Conservation (phyloP, 179 eudicot species). For the Heliamphora pulchella region DNA sequence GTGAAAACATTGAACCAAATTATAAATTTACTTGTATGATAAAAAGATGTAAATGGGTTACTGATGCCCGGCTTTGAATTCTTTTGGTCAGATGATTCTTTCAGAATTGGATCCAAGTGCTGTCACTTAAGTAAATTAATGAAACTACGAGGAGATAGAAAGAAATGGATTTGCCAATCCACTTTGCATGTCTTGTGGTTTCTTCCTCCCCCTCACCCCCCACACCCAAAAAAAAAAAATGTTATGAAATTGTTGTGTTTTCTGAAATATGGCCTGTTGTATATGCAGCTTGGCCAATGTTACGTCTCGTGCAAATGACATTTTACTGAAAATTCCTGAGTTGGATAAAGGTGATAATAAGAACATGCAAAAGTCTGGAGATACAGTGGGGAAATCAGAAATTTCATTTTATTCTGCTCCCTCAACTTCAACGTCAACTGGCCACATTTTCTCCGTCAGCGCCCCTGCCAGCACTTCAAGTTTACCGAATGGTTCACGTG, state of each 20-base stretch:
- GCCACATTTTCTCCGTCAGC: slow-evolving; percentile 20
- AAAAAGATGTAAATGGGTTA: too few relatives aligned
- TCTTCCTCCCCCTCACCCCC: neutral
- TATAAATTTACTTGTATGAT: too few relatives aligned
- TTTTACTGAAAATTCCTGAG: slow-evolving; percentile 17
- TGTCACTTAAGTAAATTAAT: neutral
- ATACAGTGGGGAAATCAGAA: slow-evolving; percentile 23
- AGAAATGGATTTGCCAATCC: neutral
- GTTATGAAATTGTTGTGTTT: neutral
- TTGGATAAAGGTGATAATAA: slow-evolving; percentile 22
- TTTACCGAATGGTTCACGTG: slow-evolving; percentile 30
- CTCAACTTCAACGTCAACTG: slow-evolving; percentile 22
- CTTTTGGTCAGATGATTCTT: neutral
- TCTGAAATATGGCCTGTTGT: slow-evolving; percentile 7
- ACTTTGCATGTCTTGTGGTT: neutral
- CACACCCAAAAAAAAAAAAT: too few relatives aligned
- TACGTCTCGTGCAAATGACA: slow-evolving; percentile 20
- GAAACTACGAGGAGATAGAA: neutral
- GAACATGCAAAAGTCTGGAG: slow-evolving; percentile 22
- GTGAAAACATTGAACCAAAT: too few relatives aligned
- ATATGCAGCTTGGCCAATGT: slow-evolving; percentile 25
- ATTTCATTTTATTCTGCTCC: slow-evolving; percentile 19
- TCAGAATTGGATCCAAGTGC: neutral
- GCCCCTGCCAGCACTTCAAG: slow-evolving; percentile 19
- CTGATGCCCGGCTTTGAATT: too few relatives aligned